Base-by-base conservation (phyloP, 306 rosid species). In the Begonia fuchsioides region DNA sequence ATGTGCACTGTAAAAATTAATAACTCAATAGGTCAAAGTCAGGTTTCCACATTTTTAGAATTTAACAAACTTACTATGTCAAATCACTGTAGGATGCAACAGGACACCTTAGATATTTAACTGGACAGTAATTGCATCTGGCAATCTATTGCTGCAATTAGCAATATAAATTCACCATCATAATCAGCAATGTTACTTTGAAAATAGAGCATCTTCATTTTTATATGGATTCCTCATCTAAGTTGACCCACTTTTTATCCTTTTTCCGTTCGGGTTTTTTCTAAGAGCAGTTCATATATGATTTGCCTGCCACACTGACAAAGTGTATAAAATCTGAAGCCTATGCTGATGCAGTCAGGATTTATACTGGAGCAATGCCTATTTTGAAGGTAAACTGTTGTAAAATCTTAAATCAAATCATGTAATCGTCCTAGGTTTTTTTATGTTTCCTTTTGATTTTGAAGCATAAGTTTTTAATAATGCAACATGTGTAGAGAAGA, bases 331-430 rank as follows among this genome's bases (percentile, higher is more conserved):
- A 81, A 64, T 61, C 83, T 59, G 93, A 81, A 64, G 82, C 90
- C 43, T 88, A 83, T 68, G 86, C 90, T 64, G 95, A 83, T 60
- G 95, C 95, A 40, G 90, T 83, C 67, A 81, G 81, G 65, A 83
- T 73, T 51, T 83, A 88, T 69, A 76, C 74, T 0, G 97, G 97
- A 64, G 95, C 97, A 51, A 74, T 74, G 78, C 97, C 97, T 50
- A 83, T 88, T 59, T 83, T 88, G 58, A 83, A 78, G 88, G 97
- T 88, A 62, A 46, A 9, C 3, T 49, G 49, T 51, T n/a, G 1
- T n/a, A 10, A 40, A 40, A 40, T 20, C 32, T 20, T 20, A 20
- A 26, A 26, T 26, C 35, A 26, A 26, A 26, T 26, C 7, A 26
- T 26, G 35, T 5, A 26, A 6, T 26, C 8, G 7, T 26, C 35